These are phyloP conservation scores for Trametopsis cervina DNA, from an alignment of 768 basidiomycete genomes.

Conservation along the genomic window DNA sequence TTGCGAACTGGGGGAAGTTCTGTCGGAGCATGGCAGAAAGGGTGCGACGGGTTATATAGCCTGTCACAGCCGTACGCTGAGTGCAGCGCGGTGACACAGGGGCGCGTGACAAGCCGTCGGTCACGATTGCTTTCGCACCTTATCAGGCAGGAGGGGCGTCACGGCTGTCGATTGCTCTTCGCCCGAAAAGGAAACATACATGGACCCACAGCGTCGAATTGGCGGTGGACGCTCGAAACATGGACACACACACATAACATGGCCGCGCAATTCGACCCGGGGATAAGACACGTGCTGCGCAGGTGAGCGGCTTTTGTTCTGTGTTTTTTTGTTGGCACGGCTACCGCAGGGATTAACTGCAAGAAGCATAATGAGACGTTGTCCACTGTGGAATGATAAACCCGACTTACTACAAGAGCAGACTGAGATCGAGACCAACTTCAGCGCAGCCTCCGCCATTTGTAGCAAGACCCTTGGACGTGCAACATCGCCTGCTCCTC, in stretches of 20 bases:
- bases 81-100: neutral
- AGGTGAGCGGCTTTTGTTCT: too few species aligned
- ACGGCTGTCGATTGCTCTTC: neutral
- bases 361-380: too few species aligned
- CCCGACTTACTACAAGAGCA: too few species aligned
- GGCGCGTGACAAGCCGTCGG: neutral
- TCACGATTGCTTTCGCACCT: constrained; percentile 3
- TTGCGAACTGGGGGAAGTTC: neutral
- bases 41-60: neutral
- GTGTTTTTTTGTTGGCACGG: too few species aligned
- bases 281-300: too few species aligned
- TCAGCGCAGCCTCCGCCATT: too few species aligned
- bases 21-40: neutral
- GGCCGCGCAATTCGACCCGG: too few species aligned
- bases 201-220: neutral
- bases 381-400: too few species aligned
- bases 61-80: neutral
- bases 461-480: too few species aligned
- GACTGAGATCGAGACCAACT: too few species aligned
- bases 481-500: too few species aligned
- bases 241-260: constrained; percentile 2
- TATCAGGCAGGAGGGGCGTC: neutral
- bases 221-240: neutral
- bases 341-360: too few species aligned
- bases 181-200: neutral